Percentiles rank a stretch among this genome's conserved stretches.
phyloP scores from a whole-genome alignment of 169 alveolate genomes.

The Plasmodium billcollinsi region DNA sequence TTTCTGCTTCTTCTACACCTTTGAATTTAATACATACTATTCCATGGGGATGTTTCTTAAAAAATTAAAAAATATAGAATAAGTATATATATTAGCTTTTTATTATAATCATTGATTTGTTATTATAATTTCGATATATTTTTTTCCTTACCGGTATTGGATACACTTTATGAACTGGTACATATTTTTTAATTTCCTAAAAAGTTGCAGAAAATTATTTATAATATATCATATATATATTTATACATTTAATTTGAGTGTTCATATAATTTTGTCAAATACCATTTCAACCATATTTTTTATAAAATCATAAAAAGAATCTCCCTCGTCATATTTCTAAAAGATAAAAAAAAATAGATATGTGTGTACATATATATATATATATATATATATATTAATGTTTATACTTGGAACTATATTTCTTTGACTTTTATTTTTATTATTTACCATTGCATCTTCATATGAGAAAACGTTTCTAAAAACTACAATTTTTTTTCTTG shows the following conservation, averaged over 20 bases:
- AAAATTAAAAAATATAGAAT: constrained; percentile 77
- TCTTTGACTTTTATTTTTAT: background rate
- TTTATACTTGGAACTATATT: background rate
- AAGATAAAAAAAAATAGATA: background rate
- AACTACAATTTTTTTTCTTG: constrained; percentile 82
- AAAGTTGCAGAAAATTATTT: no score
- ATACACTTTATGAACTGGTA: constrained; percentile 60
- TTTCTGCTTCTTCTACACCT: constrained; percentile 89
- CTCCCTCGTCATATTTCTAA: constrained; percentile 82
- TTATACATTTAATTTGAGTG: background rate
- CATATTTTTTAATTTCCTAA: constrained; percentile 71
- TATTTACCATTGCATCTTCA: constrained; percentile 81
- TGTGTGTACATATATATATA: no score
- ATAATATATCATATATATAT: background rate
- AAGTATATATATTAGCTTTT: constrained; percentile 78
- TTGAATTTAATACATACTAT: constrained; percentile 89
- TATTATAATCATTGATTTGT: constrained; percentile 9
- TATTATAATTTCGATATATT: constrained; percentile 22
- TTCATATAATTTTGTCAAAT: constrained; percentile 5
- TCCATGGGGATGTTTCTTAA: constrained; percentile 91
- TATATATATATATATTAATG: background rate
- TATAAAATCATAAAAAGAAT: constrained; percentile 77
- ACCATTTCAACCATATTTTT: constrained; percentile 72
- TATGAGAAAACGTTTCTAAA: constrained; percentile 86
- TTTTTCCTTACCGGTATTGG: constrained; percentile 61